Percentiles rank a stretch among this genome's conserved stretches.
Conservation (phyloP, 257 asterid species). For the Henckelia pumila region DNA sequence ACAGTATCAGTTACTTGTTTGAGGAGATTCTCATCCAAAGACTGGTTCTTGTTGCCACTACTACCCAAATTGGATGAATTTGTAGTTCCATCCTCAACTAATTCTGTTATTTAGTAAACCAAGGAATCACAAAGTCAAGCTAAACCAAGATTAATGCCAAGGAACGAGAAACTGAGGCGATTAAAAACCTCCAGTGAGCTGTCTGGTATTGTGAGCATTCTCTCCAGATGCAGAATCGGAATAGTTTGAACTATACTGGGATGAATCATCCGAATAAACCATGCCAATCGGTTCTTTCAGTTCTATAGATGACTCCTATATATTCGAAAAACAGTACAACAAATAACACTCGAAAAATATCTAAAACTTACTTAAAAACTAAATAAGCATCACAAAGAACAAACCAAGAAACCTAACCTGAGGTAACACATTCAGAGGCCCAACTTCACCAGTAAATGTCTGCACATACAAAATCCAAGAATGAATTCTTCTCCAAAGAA, state of each 20-base stretch:
- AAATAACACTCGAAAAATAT: conserved; percentile 26
- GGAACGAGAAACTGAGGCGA: too few relatives aligned
- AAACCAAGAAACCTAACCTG: conserved; percentile 37
- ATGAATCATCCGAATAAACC: conserved; percentile 51
- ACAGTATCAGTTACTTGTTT: conserved; percentile 45
- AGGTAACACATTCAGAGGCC: conserved; percentile 55
- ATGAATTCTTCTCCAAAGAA: conserved; percentile 16
- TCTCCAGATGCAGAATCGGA: conserved; percentile 40
- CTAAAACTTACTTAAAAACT: conserved; percentile 11
- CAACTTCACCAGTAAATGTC: conserved; percentile 51
- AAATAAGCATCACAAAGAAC: not conserved
- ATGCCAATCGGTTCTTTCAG: conserved; percentile 64
- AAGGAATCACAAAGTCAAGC: too few relatives aligned
- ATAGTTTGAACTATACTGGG: conserved; percentile 32
- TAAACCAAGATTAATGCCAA: too few relatives aligned
- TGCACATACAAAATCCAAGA: conserved; percentile 32
- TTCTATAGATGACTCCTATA: conserved; percentile 57
- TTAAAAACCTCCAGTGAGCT: too few relatives aligned
- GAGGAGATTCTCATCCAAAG: conserved; percentile 46
- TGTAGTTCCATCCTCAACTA: conserved; percentile 31
- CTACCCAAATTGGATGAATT: conserved; percentile 25
- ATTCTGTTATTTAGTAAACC: too few relatives aligned
- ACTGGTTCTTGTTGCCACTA: conserved; percentile 24
- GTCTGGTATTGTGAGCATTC: conserved; percentile 35
- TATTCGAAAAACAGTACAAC: conserved; percentile 14